Evolutionary conservation across 495 filamentous ascomycete genomes (phyloP).

Genomic region (Lophiostoma macrostomum): DNA sequence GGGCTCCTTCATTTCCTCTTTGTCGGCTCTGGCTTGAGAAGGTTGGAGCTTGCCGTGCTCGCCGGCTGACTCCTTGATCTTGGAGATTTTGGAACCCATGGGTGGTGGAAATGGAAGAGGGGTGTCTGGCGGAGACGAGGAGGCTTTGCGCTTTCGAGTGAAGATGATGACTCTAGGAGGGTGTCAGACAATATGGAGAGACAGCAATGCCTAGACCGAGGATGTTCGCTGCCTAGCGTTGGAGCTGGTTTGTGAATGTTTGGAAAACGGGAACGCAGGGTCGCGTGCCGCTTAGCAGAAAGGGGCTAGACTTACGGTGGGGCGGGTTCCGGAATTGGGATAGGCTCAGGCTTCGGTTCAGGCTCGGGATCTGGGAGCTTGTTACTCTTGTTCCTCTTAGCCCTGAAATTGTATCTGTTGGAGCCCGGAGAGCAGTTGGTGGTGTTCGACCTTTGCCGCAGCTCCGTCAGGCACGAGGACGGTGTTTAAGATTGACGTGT

Average conservation of each 20-base stretch:
- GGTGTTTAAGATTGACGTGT: too few relatives aligned
- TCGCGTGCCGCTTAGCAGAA: background rate
- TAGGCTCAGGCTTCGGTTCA: background rate
- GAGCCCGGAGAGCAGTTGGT: too few relatives aligned
- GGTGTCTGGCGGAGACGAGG: background rate
- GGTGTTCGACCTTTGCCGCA: too few relatives aligned
- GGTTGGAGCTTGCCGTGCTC: slow-evolving; percentile 14
- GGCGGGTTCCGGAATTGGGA: background rate
- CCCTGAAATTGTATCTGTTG: slow-evolving; percentile 5
- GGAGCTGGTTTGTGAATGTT: too few relatives aligned
- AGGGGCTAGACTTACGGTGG: background rate
- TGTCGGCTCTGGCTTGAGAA: slow-evolving; percentile 3
- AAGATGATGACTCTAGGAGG: background rate
- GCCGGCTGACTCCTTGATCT: background rate
- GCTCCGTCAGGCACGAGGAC: too few relatives aligned
- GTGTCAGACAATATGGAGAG: too few relatives aligned
- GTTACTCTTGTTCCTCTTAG: background rate
- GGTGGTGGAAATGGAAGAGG: background rate
- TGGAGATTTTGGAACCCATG: slow-evolving; percentile 20
- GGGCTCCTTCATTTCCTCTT: slow-evolving; percentile 21
- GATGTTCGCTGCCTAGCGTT: too few relatives aligned
- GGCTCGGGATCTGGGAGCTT: background rate
- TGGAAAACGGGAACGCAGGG: background rate
- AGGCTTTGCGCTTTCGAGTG: background rate
- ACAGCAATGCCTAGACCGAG: too few relatives aligned